Percentiles rank a stretch among this genome's conserved stretches.
Evolutionary conservation across 2,329 filamentous ascomycete species (phyloP).

Genomic region (Aspergillus candidus): DNA sequence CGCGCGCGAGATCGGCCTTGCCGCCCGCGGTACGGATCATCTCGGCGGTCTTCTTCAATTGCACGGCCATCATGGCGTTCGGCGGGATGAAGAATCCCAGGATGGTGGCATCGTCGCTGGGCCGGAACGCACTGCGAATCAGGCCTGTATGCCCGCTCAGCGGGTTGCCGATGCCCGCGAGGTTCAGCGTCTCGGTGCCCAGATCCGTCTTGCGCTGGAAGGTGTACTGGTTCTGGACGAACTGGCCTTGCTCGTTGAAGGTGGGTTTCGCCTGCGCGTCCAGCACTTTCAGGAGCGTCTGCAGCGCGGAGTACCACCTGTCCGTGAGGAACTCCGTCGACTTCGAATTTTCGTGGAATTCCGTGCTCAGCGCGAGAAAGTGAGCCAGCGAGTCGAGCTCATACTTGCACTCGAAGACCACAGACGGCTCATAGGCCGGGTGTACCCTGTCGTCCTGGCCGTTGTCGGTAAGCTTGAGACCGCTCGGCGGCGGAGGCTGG

Average conservation of each 20-base stretch:
- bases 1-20: constrained; percentile 46
- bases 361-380: constrained; percentile 78
- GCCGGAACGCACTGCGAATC: constrained; percentile 84
- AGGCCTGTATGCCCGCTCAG: constrained; percentile 77
- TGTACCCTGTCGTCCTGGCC: constrained; percentile 81
- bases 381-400: constrained; percentile 93
- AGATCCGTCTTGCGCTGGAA: constrained; percentile 74
- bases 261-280: constrained; percentile 74
- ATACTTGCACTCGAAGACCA: constrained; percentile 98
- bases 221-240: constrained; percentile 70
- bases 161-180: constrained; percentile 84
- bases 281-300: constrained; percentile 67
- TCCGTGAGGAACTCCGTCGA: constrained; percentile 71
- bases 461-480: constrained; percentile 64
- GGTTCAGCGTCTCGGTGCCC: constrained; percentile 83
- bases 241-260: constrained; percentile 65
- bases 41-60: constrained; percentile 67
- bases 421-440: constrained; percentile 72
- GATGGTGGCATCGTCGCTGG: constrained; percentile 91
- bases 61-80: constrained; percentile 93
- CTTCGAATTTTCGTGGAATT: constrained; percentile 74
- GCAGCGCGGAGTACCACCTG: constrained; percentile 72
- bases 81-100: constrained; percentile 91
- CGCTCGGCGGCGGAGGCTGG: constrained; percentile 82
- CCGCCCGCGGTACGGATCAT: constrained; percentile 58